A percentile compares a stretch with the other conserved stretches of the same genome.
phyloP scores from a whole-genome alignment of 2,329 filamentous ascomycete species.

The Fusarium paranaense region DNA sequence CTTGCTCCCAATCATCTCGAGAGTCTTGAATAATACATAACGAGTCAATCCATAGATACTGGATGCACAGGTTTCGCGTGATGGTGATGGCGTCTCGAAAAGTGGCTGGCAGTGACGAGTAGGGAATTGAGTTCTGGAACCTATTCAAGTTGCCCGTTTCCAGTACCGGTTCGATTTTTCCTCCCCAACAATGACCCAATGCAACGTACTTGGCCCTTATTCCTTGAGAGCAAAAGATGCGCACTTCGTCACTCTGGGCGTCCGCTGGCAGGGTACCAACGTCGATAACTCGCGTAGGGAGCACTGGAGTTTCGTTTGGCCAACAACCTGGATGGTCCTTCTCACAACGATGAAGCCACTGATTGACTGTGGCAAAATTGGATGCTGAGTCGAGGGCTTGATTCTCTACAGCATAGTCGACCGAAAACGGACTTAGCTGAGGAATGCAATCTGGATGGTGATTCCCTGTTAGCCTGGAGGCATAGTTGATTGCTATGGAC shows the following conservation, averaged over 20 bases:
- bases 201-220: background rate
- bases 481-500: background rate
- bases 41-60: background rate
- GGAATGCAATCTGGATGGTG: background rate
- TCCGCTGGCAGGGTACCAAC: background rate
- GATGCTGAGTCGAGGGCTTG: background rate
- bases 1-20: background rate
- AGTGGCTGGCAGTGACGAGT: background rate
- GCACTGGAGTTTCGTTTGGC: background rate
- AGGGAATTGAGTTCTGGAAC: background rate
- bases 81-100: background rate
- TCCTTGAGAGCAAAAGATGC: background rate
- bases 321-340: background rate
- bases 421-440: rapidly evolving
- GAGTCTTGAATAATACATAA: background rate
- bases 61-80: background rate
- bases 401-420: background rate
- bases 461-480: background rate
- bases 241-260: background rate
- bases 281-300: background rate
- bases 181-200: background rate
- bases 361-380: background rate
- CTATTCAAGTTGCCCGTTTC: background rate
- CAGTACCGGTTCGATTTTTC: background rate
- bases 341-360: background rate